Evolutionary conservation across 164 flowering plant species (phyloP), one percentile per base, ranked within the genome.

Genomic region (Vitis cinerea): DNA sequence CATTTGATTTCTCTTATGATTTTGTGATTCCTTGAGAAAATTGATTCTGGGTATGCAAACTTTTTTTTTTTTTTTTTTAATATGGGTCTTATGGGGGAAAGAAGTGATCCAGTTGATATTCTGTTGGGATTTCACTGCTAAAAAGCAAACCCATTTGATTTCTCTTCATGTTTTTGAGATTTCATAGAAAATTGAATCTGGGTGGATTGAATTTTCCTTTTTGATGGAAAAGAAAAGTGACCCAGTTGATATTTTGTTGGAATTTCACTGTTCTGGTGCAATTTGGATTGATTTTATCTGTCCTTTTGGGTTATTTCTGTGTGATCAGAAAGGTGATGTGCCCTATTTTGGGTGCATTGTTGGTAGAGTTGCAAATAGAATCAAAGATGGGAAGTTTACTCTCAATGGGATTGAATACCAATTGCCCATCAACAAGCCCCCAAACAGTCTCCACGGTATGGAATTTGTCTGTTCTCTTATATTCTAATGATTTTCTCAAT

Each of bases 341-440:
- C 83, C 87, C 8, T 83, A 65, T 71, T 83, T 77, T 64, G 87
- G 84, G 13, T 75, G 83, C 87, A 83, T 92, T 71, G 94, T 92
- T 13, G 97, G 97, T 8, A 83, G 95, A 16, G 97, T 94, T 2
- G 99, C 99, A 11, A 94, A 94, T 76, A 77, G 99, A 72, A 92
- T 94, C 75, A 92, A 85, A 72, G 88, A 91, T 64, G 99, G 97
- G 59, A 89, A 88, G 76, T 90, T 92, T 60, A 80, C 77, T 17
- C 88, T 92, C 11, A 69, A 85, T 75, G 97, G 90, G 54, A 73
- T 74, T 23, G 78, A 87, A 6, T 87, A 83, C 78, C 73, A 87
- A 67, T 76, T 92, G 85, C 91, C 93, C 27, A 69, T 92, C 75
- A 92, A 92, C 79, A 87, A 79, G 64, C 88, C 90, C n/a, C 97